A percentile compares a stretch with the other conserved stretches of the same genome.
These are phyloP conservation scores for Globisporangium orthogonon DNA, from an alignment of 352 stramenopile species.

Conservation along the genomic window DNA sequence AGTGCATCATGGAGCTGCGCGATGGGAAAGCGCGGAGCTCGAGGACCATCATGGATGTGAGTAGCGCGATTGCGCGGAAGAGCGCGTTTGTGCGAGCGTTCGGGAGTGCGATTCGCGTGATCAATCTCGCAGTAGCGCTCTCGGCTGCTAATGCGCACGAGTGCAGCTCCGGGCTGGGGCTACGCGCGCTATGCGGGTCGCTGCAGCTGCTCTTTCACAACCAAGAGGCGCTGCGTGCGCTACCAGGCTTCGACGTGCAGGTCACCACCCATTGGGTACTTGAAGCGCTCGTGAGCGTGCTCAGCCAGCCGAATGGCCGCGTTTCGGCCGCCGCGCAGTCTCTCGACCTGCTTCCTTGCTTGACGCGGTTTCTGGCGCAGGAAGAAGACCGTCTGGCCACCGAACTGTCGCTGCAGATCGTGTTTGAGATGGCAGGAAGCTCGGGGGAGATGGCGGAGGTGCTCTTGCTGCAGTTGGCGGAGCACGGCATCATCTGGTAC, in stretches of 20 bases:
- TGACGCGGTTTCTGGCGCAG: constrained; percentile 70
- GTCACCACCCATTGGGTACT: constrained; percentile 74
- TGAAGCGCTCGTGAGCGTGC: constrained; percentile 72
- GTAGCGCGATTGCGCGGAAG: constrained; percentile 53
- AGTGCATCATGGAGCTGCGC: constrained; percentile 72
- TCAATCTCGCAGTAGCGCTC: constrained; percentile 64
- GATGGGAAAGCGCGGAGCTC: constrained; percentile 34
- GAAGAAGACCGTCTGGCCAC: constrained; percentile 62
- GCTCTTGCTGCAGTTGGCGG: constrained; percentile 66
- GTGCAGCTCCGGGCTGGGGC: constrained; percentile 62
- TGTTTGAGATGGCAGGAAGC: constrained; percentile 78
- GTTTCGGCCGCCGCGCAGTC: constrained; percentile 77
- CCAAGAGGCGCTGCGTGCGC: constrained; percentile 37
- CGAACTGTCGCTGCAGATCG: constrained; percentile 72
- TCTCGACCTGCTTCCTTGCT: constrained; percentile 71
- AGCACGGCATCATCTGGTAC: constrained; percentile 83
- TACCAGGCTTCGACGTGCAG: constrained; percentile 60
- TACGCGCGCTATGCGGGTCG: constrained; percentile 68
- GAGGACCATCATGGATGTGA: constrained; percentile 44
- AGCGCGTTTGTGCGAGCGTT: constrained; percentile 59
- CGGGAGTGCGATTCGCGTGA: constrained; percentile 63
- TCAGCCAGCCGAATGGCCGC: constrained; percentile 77
- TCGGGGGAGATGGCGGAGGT: constrained; percentile 80
- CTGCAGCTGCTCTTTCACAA: constrained; percentile 77
- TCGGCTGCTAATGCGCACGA: constrained; percentile 74